These are phyloP conservation scores for Diplocarpon mali DNA, from an alignment of 2,329 filamentous ascomycete species.

Conservation along the genomic window DNA sequence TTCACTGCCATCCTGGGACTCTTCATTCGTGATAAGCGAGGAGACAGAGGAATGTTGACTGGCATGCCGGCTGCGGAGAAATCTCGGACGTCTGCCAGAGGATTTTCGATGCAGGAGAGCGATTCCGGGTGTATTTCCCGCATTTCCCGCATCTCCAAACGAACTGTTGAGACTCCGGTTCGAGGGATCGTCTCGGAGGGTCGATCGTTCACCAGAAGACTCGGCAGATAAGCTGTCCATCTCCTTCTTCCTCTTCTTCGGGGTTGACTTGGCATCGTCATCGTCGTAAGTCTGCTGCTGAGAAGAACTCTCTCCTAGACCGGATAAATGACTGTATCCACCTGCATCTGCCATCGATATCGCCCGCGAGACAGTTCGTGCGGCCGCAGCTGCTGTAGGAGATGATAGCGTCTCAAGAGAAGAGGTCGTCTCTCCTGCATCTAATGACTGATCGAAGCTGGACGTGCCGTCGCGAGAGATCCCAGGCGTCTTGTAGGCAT, in stretches of 20 bases:
- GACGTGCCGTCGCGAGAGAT: slow-evolving; percentile 3
- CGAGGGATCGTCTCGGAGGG: slow-evolving; percentile 27
- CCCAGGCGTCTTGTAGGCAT: slow-evolving; percentile 22
- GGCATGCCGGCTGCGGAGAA: slow-evolving; percentile 40
- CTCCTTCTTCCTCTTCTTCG: slow-evolving; percentile 12
- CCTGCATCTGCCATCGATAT: slow-evolving; percentile 34
- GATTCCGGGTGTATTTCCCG: slow-evolving; percentile 36
- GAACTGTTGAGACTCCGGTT: slow-evolving; percentile 27
- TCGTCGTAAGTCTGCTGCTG: slow-evolving; percentile 14
- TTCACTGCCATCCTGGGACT: slow-evolving; percentile 53
- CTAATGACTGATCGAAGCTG: slow-evolving; percentile 13
- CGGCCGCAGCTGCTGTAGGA: slow-evolving; percentile 43
- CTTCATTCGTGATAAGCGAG: slow-evolving; percentile 43
- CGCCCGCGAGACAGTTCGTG: slow-evolving; percentile 41
- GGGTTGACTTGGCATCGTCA: slow-evolving; percentile 18
- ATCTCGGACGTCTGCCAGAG: slow-evolving; percentile 40
- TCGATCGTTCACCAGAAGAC: slow-evolving; percentile 17
- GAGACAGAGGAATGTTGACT: slow-evolving; percentile 52
- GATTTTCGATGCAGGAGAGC: slow-evolving; percentile 31
- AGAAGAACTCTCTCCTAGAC: slow-evolving; percentile 5
- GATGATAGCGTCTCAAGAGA: slow-evolving; percentile 43
- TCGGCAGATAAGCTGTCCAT: not conserved
- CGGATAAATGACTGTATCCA: slow-evolving; percentile 7
- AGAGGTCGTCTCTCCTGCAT: slow-evolving; percentile 34
- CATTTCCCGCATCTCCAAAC: slow-evolving; percentile 33